Percentiles rank a stretch among this genome's conserved stretches.
Conservation (phyloP, 176 grass and related monocot genomes). For the Tuctoria greenei region DNA sequence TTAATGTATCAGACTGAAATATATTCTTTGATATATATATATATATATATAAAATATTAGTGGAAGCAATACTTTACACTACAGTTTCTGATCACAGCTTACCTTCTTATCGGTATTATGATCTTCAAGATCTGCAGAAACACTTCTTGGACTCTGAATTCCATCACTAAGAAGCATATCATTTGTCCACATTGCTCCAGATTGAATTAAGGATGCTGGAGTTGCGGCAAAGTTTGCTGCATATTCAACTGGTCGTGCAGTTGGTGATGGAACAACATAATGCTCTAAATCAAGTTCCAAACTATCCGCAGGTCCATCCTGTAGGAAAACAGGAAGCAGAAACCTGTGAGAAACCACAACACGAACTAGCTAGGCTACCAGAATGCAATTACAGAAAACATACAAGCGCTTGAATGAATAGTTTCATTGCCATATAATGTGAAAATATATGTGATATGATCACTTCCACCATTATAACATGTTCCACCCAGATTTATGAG, state of each 20-base stretch:
- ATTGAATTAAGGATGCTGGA: constrained; percentile 67
- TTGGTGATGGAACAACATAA: constrained; percentile 85
- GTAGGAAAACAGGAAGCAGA: constrained; percentile 34
- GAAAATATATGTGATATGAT: neutral
- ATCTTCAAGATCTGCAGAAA: constrained; percentile 53
- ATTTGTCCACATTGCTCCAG: constrained; percentile 52
- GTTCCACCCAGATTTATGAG: neutral
- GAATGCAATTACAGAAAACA: constrained; percentile 11
- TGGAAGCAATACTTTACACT: neutral
- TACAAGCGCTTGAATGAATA: neutral
- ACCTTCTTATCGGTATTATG: constrained; percentile 49
- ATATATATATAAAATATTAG: neutral
- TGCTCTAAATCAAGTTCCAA: constrained; percentile 99
- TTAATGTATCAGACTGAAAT: neutral
- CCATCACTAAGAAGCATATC: constrained; percentile 56
- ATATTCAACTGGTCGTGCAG: constrained; percentile 64
- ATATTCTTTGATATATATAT: neutral
- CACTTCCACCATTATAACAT: neutral
- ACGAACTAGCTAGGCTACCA: constrained; percentile 2
- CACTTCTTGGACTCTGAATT: constrained; percentile 54
- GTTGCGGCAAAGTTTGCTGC: constrained; percentile 83
- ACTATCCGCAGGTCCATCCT: constrained; percentile 68
- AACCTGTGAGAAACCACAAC: constrained; percentile 30
- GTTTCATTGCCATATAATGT: neutral
- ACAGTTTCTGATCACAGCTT: constrained; percentile 18